These are phyloP conservation scores for Magnusiomyces suaveolens DNA, from an alignment of 1,139 yeast species.

Conservation along the genomic window DNA sequence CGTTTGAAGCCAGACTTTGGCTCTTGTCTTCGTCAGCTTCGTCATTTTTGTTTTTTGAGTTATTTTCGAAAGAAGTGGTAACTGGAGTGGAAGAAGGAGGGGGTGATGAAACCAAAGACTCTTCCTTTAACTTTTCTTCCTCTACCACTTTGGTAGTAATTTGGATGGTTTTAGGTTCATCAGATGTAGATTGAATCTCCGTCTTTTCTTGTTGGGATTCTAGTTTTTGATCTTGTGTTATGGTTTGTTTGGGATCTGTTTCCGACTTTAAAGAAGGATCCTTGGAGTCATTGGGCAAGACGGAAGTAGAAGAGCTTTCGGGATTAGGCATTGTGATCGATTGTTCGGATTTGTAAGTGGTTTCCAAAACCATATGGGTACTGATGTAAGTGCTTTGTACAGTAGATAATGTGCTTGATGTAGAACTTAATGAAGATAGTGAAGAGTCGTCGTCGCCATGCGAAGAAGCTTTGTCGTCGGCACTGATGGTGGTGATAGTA, in stretches of 20 bases:
- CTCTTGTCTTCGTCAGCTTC: not conserved
- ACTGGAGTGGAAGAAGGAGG: not conserved
- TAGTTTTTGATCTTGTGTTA: too few species aligned
- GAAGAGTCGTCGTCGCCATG: not conserved
- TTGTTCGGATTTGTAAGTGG: too few species aligned
- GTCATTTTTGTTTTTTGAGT: not conserved
- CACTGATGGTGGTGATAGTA: conserved; percentile 13
- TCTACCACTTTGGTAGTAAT: not conserved
- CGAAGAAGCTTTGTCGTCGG: conserved; percentile 15
- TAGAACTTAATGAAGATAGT: not conserved
- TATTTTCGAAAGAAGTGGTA: not conserved
- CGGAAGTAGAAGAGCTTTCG: not conserved
- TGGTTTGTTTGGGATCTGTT: not conserved
- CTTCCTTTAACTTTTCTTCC: not conserved
- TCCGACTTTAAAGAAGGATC: not conserved
- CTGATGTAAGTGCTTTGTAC: too few species aligned
- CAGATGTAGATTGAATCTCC: too few species aligned
- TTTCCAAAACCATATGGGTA: too few species aligned
- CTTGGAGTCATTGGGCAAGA: not conserved
- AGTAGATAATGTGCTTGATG: too few species aligned
- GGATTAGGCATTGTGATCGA: too few species aligned
- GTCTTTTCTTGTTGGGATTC: too few species aligned
- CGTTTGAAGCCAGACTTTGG: not conserved
- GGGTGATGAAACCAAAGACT: not conserved
- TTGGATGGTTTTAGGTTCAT: not conserved